phyloP scores from a whole-genome alignment of 306 rosid genomes.

The Albizia julibrissin region DNA sequence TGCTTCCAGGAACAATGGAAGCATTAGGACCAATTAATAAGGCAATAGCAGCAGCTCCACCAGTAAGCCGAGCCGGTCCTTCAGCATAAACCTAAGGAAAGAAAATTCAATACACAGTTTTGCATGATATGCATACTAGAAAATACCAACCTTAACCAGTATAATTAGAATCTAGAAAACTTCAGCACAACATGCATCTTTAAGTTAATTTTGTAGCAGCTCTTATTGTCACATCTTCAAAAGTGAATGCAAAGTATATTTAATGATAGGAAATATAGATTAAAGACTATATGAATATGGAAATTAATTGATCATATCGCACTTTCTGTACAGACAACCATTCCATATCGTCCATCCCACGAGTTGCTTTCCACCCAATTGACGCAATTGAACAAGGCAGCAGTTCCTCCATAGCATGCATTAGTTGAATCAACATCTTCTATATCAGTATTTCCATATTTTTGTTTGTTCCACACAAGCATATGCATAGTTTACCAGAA shows the following conservation, averaged over 20 bases:
- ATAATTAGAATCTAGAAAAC: too few species aligned
- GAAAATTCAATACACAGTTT: too few species aligned
- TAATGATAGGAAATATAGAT: constrained; percentile 11
- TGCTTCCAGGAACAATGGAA: constrained; percentile 90
- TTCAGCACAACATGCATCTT: constrained; percentile 2
- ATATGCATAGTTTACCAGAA: not conserved
- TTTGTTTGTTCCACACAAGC: constrained; percentile 54
- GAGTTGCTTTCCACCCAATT: constrained; percentile 98
- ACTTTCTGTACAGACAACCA: constrained; percentile 95
- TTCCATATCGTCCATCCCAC: constrained; percentile 99
- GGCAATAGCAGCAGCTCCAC: constrained; percentile 99
- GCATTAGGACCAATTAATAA: constrained; percentile 93
- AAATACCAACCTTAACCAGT: too few species aligned
- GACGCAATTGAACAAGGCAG: constrained; percentile 94
- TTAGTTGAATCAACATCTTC: constrained; percentile 96
- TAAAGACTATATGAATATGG: constrained; percentile 13
- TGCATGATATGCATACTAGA: too few species aligned
- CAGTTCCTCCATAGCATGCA: constrained; percentile 99
- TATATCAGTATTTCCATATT: constrained; percentile 83
- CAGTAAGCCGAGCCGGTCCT: constrained; percentile 98
- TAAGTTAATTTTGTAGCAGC: not conserved
- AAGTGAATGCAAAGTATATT: constrained; percentile 12
- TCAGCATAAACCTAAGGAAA: constrained; percentile 87
- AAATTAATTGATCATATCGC: constrained; percentile 58
- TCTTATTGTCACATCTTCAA: not conserved